Evolutionary conservation across 2,329 filamentous ascomycete genomes (phyloP).

Genomic region (Talaromyces albobiverticillius): DNA sequence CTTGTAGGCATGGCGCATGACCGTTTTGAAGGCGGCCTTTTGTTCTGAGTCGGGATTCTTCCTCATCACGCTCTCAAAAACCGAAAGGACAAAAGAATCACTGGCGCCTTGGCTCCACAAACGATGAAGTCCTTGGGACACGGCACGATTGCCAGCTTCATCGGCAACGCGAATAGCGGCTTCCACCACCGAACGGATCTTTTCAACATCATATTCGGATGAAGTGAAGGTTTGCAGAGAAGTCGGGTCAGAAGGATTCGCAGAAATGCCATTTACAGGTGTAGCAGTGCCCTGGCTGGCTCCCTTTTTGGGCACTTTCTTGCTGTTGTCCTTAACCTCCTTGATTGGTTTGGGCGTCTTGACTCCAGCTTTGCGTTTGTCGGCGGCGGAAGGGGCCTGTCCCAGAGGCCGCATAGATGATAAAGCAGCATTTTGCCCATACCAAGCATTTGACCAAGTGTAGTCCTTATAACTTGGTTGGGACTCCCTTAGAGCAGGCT

Average conservation of each 20-base stretch:
- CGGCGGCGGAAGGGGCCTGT: slow-evolving; percentile 61
- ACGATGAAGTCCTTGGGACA: slow-evolving; percentile 27
- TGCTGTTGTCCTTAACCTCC: slow-evolving; percentile 26
- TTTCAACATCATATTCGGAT: slow-evolving; percentile 26
- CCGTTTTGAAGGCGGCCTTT: slow-evolving; percentile 27
- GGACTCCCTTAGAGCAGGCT: slow-evolving; percentile 54
- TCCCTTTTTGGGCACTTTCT: slow-evolving; percentile 17
- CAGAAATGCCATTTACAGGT: slow-evolving; percentile 18
- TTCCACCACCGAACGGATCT: slow-evolving; percentile 26
- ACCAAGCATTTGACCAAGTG: slow-evolving; percentile 56
- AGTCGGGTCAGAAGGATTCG: slow-evolving; percentile 15
- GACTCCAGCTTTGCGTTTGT: slow-evolving; percentile 52
- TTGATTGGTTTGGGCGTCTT: slow-evolving; percentile 40
- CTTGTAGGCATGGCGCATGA: slow-evolving; percentile 29
- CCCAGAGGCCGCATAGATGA: slow-evolving; percentile 83
- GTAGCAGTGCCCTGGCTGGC: slow-evolving; percentile 10
- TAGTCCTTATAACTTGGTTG: slow-evolving; percentile 73
- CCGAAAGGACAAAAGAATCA: slow-evolving; percentile 31
- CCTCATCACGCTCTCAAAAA: slow-evolving; percentile 28
- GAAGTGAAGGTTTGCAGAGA: slow-evolving; percentile 22
- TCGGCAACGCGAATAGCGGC: slow-evolving; percentile 27
- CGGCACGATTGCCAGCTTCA: slow-evolving; percentile 26
- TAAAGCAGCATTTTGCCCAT: slow-evolving; percentile 68
- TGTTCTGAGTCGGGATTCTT: slow-evolving; percentile 25
- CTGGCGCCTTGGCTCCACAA: slow-evolving; percentile 26